A percentile compares a stretch with the other conserved stretches of the same genome.
Conservation (phyloP, 805 yeast species). For the Myxozyma mucilagina region DNA sequence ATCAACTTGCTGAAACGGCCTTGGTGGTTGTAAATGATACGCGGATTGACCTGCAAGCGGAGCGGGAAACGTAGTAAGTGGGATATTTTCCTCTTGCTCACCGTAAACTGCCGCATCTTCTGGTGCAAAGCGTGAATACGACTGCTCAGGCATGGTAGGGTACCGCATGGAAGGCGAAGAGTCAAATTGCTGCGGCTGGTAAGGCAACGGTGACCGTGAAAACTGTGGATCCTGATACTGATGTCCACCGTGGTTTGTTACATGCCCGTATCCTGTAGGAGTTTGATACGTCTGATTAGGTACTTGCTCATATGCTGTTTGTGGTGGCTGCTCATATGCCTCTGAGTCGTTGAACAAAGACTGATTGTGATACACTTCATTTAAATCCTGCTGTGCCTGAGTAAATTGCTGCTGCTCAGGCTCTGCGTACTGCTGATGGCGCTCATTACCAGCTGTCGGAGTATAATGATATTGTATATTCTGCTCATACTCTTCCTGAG, state of each 20-base stretch:
- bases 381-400: too few relatives aligned
- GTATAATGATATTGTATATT: too few relatives aligned
- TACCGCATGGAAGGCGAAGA: neutral
- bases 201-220: neutral
- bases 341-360: too few relatives aligned
- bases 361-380: too few relatives aligned
- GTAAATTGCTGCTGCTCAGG: too few relatives aligned
- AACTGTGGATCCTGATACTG: neutral
- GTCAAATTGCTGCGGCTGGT: neutral
- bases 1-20: neutral
- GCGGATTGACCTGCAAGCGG: constrained; percentile 4
- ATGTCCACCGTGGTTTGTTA: neutral
- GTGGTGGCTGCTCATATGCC: too few relatives aligned
- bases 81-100: constrained; percentile 8
- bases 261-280: too few relatives aligned
- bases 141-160: constrained; percentile 11
- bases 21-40: neutral
- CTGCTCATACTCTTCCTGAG: too few relatives aligned
- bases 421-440: too few relatives aligned
- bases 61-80: constrained; percentile 5
- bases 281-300: too few relatives aligned
- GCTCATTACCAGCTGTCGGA: too few relatives aligned
- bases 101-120: neutral
- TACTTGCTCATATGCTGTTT: too few relatives aligned
- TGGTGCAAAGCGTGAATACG: neutral